phyloP scores from a whole-genome alignment of 2,329 filamentous ascomycete genomes.

The Berkeleyomyces rouxiae region DNA sequence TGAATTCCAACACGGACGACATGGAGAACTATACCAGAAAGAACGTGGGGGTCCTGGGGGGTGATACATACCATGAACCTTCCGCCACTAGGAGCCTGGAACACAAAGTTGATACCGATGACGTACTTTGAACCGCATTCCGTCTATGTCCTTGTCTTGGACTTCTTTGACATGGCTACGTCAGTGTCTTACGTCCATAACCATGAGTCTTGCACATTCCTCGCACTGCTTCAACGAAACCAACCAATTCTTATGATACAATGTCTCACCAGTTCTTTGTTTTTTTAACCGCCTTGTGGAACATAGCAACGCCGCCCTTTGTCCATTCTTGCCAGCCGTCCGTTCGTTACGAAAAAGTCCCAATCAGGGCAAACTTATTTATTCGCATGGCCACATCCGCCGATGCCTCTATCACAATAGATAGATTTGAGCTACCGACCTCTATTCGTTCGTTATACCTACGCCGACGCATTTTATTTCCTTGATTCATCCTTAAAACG shows the following conservation, averaged over 20 bases:
- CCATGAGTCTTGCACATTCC: background rate
- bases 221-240: background rate
- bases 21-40: background rate
- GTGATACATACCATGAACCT: background rate
- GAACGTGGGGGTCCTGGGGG: background rate
- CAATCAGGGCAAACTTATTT: background rate
- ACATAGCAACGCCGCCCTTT: background rate
- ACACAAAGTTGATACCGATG: background rate
- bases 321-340: background rate
- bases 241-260: no score
- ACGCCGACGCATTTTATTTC: slow-evolving; percentile 16
- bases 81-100: background rate
- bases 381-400: background rate
- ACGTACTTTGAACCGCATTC: background rate
- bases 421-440: slow-evolving; percentile 17
- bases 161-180: background rate
- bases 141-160: background rate
- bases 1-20: slow-evolving; percentile 15
- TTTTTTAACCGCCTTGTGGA: background rate
- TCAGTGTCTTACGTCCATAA: background rate
- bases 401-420: slow-evolving; percentile 3
- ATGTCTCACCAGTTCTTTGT: background rate
- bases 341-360: background rate
- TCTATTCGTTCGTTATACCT: slow-evolving; percentile 20
- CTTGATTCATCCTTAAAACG: slow-evolving; percentile 14